phyloP scores from a whole-genome alignment of 768 basidiomycete species.

The Mycena alexandri region DNA sequence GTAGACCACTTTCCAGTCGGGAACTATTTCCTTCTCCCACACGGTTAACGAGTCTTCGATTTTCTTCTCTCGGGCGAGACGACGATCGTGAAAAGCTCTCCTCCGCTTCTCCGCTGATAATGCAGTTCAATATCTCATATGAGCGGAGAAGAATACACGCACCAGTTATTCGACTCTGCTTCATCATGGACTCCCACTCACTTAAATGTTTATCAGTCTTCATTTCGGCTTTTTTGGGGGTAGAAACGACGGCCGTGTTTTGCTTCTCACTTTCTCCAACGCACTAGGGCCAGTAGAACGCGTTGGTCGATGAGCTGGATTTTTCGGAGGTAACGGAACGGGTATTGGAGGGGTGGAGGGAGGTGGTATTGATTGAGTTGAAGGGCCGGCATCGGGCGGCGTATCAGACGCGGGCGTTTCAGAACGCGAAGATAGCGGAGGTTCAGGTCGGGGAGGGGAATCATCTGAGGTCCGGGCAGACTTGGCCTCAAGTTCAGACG shows the following conservation, averaged over 20 bases:
- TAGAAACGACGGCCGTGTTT: conserved; percentile 86
- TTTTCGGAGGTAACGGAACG: conserved; percentile 43
- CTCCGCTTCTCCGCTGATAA: conserved; percentile 77
- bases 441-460: conserved; percentile 22
- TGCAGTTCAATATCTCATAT: conserved; percentile 15
- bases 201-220: conserved; percentile 88
- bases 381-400: conserved; percentile 37
- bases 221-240: conserved; percentile 83
- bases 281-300: conserved; percentile 76
- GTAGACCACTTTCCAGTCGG: conserved; percentile 85
- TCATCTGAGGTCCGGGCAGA: conserved; percentile 21
- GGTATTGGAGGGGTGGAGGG: conserved; percentile 48
- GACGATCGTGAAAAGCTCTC: conserved; percentile 71
- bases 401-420: conserved; percentile 39
- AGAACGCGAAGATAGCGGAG: conserved; percentile 35
- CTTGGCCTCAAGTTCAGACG: conserved; percentile 24
- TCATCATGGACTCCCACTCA: conserved; percentile 93
- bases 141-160: conserved; percentile 39
- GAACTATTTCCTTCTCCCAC: conserved; percentile 86
- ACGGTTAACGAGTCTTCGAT: conserved; percentile 77
- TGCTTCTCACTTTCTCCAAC: conserved; percentile 85
- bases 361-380: conserved; percentile 38
- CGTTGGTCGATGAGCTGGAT: conserved; percentile 54
- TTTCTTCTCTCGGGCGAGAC: conserved; percentile 71
- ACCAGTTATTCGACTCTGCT: conserved; percentile 81